Base-by-base conservation (phyloP, 495 filamentous ascomycete genomes). In the Recurvomyces mirabilis region DNA sequence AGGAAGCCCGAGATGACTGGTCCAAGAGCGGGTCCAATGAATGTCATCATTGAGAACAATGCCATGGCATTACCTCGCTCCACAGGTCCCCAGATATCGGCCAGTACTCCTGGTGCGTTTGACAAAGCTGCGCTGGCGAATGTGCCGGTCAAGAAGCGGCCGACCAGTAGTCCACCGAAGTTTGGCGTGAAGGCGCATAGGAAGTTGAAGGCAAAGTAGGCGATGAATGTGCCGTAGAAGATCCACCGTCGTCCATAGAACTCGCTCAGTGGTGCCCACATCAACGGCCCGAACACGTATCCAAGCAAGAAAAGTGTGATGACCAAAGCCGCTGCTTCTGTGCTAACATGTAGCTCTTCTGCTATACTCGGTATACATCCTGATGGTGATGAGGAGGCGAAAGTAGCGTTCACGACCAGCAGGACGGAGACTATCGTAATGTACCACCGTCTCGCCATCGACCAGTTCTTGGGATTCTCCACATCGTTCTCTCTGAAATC, bases 231-330 rank as follows among this genome's bases (percentile, higher is more conserved):
- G 25, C 61, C 45, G 31, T 68, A 64, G 46, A 69, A 71, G 18
- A 74, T 62, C 57, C 57, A 69, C 44, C 67, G 57, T 22, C 71
- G 61, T 17, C 72, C 72, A 43, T 68, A 72, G 42, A 71, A 72
- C 54, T 75, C 72, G 18, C 63, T 67, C 21, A 74, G 41, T 0
- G 72, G 72, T 1, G 70, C 70, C 38, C 70, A 72, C 12, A 70
- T 38, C 11, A 74, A 54, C 3, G 72, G 72, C 1, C 72, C 72
- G 23, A 61, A 61, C 30, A 65, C 65, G 52, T 74, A 75, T 3
- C 71, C 71, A 3, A 74, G 58, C 25, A 75, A 48, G 52, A 72
- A 75, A 2, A 75, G 53, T 2, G 71, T 72, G 28, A 72, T 69
- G 3, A 67, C 69, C 9, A 75, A 54, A 5, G 66, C 61, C 0